Base-by-base conservation (phyloP, 75 land plant species). In the Azolla pinnata region DNA sequence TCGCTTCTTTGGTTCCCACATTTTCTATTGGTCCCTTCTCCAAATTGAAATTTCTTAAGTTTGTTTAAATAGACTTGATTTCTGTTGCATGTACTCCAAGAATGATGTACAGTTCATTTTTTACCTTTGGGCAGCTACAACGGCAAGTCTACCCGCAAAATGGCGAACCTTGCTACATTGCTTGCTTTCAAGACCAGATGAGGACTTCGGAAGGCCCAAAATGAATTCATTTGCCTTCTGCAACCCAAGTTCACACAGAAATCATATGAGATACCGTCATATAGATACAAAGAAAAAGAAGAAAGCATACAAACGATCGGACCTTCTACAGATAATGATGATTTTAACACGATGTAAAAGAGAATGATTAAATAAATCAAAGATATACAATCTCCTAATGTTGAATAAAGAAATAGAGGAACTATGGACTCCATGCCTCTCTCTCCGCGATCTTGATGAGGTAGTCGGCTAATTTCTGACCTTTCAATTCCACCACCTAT, bases 181-280 rank as follows among this genome's bases (percentile, higher is more conserved):
- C n/a, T 68, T 59, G 20, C 84, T 85, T 68, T 92, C 97, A 49
- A 68, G 71, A 0, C 86, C 90, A 62, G 82, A 80, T 18, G 28
- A 50, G 27, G 84, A 80, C 62, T 51, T 79, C 1, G 97, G 97
- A 51, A 92, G 71, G 20, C 97, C 97, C 34, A 92, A 63, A 54
- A 92, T 74, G 32, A 92, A 83, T 34, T 92, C 97, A 70, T 85
- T 88, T 70, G 65, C 96, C 62, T 88, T 85, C 97, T 92, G 60
- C 54, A 47, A 20, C 18, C 40, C 62, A 35, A 45, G 28, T 0
- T 34, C 9, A 19, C 59, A 33, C 19, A 19, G 21, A 12, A 0
- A 0, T n/a, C 14, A 8, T n/a, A 16, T 26, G 10, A 44, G 2
- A 46, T 26, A n/a, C 40, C n/a, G 21, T 17, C 2, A 19, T 7